A percentile compares a stretch with the other conserved stretches of the same genome.
Conservation (phyloP, 2,329 filamentous ascomycete genomes). For the Tolypocladium tropicale region DNA sequence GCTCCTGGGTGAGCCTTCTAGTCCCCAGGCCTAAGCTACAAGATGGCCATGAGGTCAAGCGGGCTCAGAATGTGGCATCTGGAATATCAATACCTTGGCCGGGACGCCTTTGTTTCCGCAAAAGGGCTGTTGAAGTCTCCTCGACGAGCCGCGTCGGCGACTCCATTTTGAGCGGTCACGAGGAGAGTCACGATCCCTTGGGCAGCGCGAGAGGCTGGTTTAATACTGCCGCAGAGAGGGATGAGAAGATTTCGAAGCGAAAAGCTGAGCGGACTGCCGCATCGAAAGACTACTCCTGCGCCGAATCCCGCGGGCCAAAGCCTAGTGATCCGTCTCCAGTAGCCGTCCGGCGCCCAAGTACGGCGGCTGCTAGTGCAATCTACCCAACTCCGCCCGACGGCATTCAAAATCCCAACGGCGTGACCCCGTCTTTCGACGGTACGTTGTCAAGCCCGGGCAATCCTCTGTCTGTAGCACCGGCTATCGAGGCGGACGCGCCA, state of each 20-base stretch:
- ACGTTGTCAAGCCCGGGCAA: conserved; percentile 46
- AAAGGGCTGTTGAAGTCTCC: conserved; percentile 30
- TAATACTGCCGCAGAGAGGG: conserved; percentile 30
- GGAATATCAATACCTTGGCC: conserved; percentile 42
- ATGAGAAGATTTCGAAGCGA: conserved; percentile 35
- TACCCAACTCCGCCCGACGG: conserved; percentile 66
- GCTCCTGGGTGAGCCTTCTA: conserved; percentile 41
- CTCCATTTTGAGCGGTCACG: conserved; percentile 22
- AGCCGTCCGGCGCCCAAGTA: conserved; percentile 38
- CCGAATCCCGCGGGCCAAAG: conserved; percentile 29
- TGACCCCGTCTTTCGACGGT: conserved; percentile 47
- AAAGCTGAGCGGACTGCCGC: conserved; percentile 38
- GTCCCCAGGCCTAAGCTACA: conserved; percentile 33
- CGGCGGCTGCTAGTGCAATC: conserved; percentile 41
- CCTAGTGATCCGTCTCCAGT: conserved; percentile 42
- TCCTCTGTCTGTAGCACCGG: conserved; percentile 15
- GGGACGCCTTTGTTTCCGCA: conserved; percentile 41
- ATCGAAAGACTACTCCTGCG: conserved; percentile 30
- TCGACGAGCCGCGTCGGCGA: conserved; percentile 29
- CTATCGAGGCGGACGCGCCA: conserved; percentile 18
- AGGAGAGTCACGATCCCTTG: conserved; percentile 38
- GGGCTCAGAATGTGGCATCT: conserved; percentile 22
- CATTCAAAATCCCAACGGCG: conserved; percentile 40
- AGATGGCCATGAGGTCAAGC: conserved; percentile 32
- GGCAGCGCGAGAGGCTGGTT: conserved; percentile 40